phyloP scores from a whole-genome alignment of 345 rosid species.

The Euphorbia lathyris region DNA sequence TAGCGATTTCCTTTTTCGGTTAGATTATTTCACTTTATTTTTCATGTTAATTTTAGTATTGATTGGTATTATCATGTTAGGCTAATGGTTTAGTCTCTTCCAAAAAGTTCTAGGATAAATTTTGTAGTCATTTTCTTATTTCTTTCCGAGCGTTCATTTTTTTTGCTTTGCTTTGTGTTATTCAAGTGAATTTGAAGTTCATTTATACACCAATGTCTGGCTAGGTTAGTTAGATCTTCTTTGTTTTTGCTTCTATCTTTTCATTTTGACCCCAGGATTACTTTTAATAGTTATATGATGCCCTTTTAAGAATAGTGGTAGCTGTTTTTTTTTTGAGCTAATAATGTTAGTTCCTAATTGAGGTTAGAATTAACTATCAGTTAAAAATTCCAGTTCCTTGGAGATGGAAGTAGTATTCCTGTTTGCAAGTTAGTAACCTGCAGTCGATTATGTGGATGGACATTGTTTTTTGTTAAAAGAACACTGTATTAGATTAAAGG shows the following conservation, averaged over 20 bases:
- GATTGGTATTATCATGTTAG: not conserved
- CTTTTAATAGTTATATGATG: too few species aligned
- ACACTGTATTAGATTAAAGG: not conserved
- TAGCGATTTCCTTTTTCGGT: too few species aligned
- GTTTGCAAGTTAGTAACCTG: not conserved
- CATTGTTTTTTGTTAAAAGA: not conserved
- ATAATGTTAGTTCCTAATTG: too few species aligned
- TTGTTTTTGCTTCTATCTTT: not conserved
- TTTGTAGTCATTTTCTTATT: not conserved
- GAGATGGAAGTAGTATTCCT: not conserved
- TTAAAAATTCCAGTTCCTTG: not conserved
- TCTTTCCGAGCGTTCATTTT: not conserved
- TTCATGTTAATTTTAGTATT: not conserved
- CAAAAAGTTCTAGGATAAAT: not conserved
- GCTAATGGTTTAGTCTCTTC: not conserved
- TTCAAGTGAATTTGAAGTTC: not conserved
- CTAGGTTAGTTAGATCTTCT: not conserved
- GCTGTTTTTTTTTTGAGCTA: too few species aligned
- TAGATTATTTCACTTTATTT: not conserved
- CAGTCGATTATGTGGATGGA: not conserved
- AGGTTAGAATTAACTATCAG: too few species aligned
- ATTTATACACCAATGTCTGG: not conserved
- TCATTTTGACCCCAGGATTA: too few species aligned
- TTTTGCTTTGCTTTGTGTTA: not conserved
- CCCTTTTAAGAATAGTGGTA: too few species aligned